Conservation (phyloP, 2,329 filamentous ascomycete species). For the Zelopaecilomyces penicillatus region DNA sequence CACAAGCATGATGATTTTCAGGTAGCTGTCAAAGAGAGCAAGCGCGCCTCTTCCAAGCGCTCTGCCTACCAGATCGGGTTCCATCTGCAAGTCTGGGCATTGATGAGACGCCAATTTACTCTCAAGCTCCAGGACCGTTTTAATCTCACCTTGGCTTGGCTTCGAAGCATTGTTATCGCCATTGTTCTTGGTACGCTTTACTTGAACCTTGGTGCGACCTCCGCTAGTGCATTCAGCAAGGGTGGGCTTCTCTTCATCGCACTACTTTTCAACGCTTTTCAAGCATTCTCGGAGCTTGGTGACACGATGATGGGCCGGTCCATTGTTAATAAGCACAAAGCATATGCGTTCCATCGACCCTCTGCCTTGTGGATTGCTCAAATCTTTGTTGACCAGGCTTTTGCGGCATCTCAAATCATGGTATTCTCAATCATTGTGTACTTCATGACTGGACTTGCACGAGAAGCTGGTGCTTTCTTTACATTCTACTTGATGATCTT, state of each 20-base stretch:
- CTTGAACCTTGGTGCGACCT: slow-evolving; percentile 57
- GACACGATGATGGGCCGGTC: slow-evolving; percentile 67
- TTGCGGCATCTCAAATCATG: slow-evolving; percentile 61
- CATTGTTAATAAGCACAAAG: slow-evolving; percentile 76
- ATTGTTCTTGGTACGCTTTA: slow-evolving; percentile 76
- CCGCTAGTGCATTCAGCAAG: slow-evolving; percentile 68
- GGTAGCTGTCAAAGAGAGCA: slow-evolving; percentile 66
- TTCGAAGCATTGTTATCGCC: slow-evolving; percentile 59
- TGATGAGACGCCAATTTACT: slow-evolving; percentile 76
- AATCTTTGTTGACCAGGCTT: slow-evolving; percentile 69
- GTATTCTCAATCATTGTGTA: slow-evolving; percentile 70
- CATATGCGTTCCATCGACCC: slow-evolving; percentile 75
- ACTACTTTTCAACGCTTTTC: slow-evolving; percentile 80
- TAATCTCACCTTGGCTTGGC: slow-evolving; percentile 65
- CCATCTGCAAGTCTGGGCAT: slow-evolving; percentile 70
- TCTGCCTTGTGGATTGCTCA: slow-evolving; percentile 78
- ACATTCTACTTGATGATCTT: slow-evolving; percentile 66
- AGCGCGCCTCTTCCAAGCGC: slow-evolving; percentile 63
- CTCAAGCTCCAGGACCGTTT: slow-evolving; percentile 83
- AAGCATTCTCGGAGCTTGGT: slow-evolving; percentile 70
- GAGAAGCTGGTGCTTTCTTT: slow-evolving; percentile 70
- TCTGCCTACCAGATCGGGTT: slow-evolving; percentile 82
- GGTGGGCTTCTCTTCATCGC: slow-evolving; percentile 75
- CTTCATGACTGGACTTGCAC: slow-evolving; percentile 63
- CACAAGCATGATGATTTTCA: slow-evolving; percentile 68